Percentiles rank a stretch among this genome's conserved stretches.
phyloP scores from a whole-genome alignment of 2,329 filamentous ascomycete genomes.

The Ceratocystis alfenasii region DNA sequence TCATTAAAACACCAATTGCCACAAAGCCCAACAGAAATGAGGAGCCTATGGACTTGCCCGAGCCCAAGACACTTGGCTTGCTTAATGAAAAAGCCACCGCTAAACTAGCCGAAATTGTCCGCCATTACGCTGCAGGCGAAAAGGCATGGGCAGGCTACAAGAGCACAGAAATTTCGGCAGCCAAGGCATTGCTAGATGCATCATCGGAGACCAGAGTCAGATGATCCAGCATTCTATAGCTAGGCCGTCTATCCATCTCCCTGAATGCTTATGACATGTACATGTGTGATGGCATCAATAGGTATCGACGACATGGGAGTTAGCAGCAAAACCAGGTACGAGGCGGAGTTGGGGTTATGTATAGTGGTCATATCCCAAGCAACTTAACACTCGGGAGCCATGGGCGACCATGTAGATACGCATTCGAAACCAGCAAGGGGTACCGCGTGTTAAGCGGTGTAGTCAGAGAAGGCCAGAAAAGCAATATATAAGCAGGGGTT shows the following conservation, averaged over 20 bases:
- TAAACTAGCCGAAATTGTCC: conserved; percentile 66
- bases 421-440: too few species aligned
- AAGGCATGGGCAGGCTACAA: conserved; percentile 62
- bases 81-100: conserved; percentile 61
- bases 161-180: conserved; percentile 57
- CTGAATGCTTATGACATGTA: background rate
- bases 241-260: background rate
- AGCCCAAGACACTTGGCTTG: conserved; percentile 47
- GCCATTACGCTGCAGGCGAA: conserved; percentile 47
- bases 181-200: conserved; percentile 51
- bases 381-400: background rate
- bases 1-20: conserved; percentile 36
- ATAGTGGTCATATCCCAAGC: background rate
- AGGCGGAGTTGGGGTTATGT: background rate
- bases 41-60: conserved; percentile 44
- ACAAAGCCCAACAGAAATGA: conserved; percentile 36
- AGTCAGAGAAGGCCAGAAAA: too few species aligned
- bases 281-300: background rate
- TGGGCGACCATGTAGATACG: too few species aligned
- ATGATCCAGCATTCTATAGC: conserved; percentile 25
- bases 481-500: too few species aligned
- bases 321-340: background rate
- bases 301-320: background rate
- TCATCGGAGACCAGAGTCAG: conserved; percentile 36
- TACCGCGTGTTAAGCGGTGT: too few species aligned